Base-by-base conservation (phyloP, 768 basidiomycete species). In the Infundibulicybe gibba region DNA sequence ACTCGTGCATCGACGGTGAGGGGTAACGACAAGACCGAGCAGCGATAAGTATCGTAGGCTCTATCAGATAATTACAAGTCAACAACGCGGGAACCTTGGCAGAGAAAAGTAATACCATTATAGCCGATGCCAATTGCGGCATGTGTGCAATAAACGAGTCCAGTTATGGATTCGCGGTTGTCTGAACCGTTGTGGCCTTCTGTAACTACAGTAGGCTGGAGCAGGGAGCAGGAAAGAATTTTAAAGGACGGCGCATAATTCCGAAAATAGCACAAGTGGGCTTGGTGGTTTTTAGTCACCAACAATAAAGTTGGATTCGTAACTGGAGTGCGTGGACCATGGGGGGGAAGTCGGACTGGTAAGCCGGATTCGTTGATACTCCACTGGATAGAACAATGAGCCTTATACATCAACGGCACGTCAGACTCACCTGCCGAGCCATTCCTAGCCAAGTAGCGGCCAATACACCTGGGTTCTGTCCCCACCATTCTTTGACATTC, bases 71-170 rank as follows among this genome's bases (percentile, higher is more conserved):
- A 25, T 25, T 25, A 8, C 3, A 25, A 25, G 3, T 8, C 8
- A 8, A 8, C 25, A 25, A 8, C 25, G 25, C 25, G 25, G n/a
- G n/a, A 38, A 38, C 10, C 10, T n/a, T 19, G 14, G 10, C 35
- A 38, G 17, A 38, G 35, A 34, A 20, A 11, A 20, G 20, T 12
- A 47, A 47, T 60, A 83, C 87, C 83, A 56, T 77, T 71, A 52
- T 85, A 85, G 34, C 69, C 69, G 17, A 84, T 55, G 1, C 80
- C 80, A 46, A 89, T 78, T 13, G 81, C 71, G 9, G 85, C 85
- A 44, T 69, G 66, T 9, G 72, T 60, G 54, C 86, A 88, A 25
- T 25, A 25, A 25, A 8, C 25, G 25, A 25, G 25, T 8, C 25
- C 25, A 3, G 25, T 8, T 25, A 25, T 25, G 3, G 25, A 25